phyloP scores from a whole-genome alignment of 1,284 basidiomycete genomes.

The Ustilago vetiveriae region DNA sequence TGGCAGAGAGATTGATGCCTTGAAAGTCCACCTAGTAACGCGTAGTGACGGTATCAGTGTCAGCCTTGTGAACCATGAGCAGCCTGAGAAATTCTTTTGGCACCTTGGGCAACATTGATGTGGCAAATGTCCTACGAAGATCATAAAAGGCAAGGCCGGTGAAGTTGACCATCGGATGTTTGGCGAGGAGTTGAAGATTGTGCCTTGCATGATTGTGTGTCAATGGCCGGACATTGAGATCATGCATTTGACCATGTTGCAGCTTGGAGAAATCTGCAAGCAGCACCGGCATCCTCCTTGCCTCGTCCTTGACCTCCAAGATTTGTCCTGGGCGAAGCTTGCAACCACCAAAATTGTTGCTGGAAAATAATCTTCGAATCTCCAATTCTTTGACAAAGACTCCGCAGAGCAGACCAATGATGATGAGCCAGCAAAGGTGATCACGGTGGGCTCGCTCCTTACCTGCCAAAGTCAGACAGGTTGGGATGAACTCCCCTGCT shows the following conservation, averaged over 20 bases:
- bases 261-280: neutral
- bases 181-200: neutral
- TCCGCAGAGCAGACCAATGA: neutral
- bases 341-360: too few relatives aligned
- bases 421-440: neutral
- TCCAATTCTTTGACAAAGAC: neutral
- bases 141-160: neutral
- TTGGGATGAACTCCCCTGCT: too few relatives aligned
- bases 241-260: neutral
- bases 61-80: too few relatives aligned
- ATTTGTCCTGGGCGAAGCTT: neutral
- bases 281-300: neutral
- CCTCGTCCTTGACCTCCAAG: neutral
- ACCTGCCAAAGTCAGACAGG: neutral
- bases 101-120: neutral
- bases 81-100: neutral
- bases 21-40: too few relatives aligned
- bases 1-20: too few relatives aligned
- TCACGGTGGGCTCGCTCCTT: neutral
- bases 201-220: neutral
- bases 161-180: neutral
- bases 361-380: neutral
- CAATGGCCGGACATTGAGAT: too few relatives aligned
- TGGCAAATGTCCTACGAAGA: neutral
- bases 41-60: too few relatives aligned